Percentiles rank a stretch among this genome's conserved stretches.
phyloP scores from a whole-genome alignment of 176 grass and related monocot species.

The Sorghum bicolor region DNA sequence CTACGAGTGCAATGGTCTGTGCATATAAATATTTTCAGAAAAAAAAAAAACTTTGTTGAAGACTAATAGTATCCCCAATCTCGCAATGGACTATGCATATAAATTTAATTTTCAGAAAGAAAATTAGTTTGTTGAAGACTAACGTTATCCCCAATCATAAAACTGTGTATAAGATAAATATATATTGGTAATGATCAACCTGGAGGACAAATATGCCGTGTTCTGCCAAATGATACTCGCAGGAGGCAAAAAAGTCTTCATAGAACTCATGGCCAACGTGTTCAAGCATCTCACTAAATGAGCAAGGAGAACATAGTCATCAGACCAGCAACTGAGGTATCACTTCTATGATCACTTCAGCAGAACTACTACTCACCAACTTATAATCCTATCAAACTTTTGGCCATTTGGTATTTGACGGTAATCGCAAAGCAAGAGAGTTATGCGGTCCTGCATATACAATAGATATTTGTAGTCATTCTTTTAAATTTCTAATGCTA shows the following conservation, averaged over 20 bases:
- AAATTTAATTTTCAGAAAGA: background rate
- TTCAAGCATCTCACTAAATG: constrained; percentile 66
- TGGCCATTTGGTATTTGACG: constrained; percentile 35
- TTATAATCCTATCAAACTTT: constrained; percentile 69
- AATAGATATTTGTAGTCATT: background rate
- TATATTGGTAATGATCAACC: constrained; percentile 4
- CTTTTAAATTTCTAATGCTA: background rate
- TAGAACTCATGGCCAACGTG: constrained; percentile 63
- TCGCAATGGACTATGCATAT: constrained; percentile 46
- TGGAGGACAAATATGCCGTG: constrained; percentile 58
- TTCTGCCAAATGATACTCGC: constrained; percentile 50
- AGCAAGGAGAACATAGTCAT: background rate
- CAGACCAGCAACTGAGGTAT: background rate
- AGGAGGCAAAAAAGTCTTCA: constrained; percentile 48
- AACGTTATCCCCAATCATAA: background rate
- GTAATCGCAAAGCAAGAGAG: constrained; percentile 59
- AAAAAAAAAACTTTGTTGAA: background rate
- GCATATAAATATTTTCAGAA: background rate
- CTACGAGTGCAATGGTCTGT: constrained; percentile 55
- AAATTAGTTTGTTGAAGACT: background rate
- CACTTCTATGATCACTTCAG: background rate
- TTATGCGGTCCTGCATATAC: constrained; percentile 38
- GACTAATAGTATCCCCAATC: background rate
- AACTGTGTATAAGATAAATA: background rate
- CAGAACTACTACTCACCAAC: constrained; percentile 39